Conservation (phyloP, 192 early-diverging fungal genomes). For the Kickxella alabastrina region DNA sequence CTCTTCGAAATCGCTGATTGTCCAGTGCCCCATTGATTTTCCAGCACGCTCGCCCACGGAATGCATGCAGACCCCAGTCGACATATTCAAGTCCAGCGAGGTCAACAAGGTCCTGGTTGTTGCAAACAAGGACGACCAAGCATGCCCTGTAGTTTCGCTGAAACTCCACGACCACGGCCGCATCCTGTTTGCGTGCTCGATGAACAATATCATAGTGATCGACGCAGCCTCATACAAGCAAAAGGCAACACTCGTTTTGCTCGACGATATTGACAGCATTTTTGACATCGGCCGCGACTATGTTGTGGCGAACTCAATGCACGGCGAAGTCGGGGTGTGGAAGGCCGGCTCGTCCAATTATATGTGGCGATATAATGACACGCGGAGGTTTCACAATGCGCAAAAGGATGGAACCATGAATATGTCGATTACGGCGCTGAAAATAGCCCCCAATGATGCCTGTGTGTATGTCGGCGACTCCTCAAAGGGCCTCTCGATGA, state of each 20-base stretch:
- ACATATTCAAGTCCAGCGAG: slow-evolving; percentile 14
- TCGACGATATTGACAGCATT: slow-evolving; percentile 32
- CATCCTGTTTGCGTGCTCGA: slow-evolving; percentile 37
- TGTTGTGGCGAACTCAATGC: slow-evolving; percentile 34
- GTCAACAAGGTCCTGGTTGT: slow-evolving; percentile 7
- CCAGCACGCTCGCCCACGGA: slow-evolving; percentile 12
- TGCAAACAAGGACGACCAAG: slow-evolving; percentile 14
- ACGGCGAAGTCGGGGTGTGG: slow-evolving; percentile 43
- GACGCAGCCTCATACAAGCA: slow-evolving; percentile 16
- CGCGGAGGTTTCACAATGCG: slow-evolving; percentile 16
- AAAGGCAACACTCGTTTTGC: slow-evolving; percentile 23
- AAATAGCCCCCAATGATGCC: slow-evolving; percentile 10
- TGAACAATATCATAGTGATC: slow-evolving; percentile 25
- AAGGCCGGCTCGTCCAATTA: slow-evolving; percentile 32
- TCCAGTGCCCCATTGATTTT: slow-evolving; percentile 18
- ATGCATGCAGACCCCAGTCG: slow-evolving; percentile 10
- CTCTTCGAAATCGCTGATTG: slow-evolving; percentile 12
- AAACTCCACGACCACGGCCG: slow-evolving; percentile 31
- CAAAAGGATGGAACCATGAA: neutral
- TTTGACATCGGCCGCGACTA: slow-evolving; percentile 41
- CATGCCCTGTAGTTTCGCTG: slow-evolving; percentile 9
- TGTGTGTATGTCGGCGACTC: slow-evolving; percentile 28
- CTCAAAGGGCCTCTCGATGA: slow-evolving; percentile 11
- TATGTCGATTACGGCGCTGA: slow-evolving; percentile 21
- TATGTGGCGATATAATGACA: slow-evolving; percentile 45